Base-by-base conservation (phyloP, 2,329 filamentous ascomycete genomes). In the Colletotrichum higginsianum region DNA sequence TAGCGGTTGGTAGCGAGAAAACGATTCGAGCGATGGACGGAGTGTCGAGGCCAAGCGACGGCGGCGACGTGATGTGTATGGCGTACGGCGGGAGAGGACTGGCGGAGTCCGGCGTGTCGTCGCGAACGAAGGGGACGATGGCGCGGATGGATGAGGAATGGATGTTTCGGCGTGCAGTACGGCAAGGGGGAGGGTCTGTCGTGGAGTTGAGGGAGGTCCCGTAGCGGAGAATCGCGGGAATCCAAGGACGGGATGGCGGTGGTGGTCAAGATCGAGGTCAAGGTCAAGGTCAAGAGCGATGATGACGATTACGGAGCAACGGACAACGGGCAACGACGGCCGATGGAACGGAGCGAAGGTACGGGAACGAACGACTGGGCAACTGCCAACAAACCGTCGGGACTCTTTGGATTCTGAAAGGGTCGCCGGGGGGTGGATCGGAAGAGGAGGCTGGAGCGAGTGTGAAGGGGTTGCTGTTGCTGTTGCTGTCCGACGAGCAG, bases 371-470 rank as follows among this genome's bases (percentile, higher is more conserved):
- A 61, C 26, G 70, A 62, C 67, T 66, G 52, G 64, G 57, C 63
- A 61, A 38, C 35, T 38, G 35, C 35, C 35, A 38, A 35, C 21
- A 56, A 70, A 40, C 47, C 23, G 49, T 52, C 35, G 12, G 50
- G 53, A 56, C 53, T 56, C 26, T 40, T 13, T 38, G 52, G 35
- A 18, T 18, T 18, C 47, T 42, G 26, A 61, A 21, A 35, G 23
- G n/a, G 46, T 49, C 42, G 16, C n/a, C 26, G 26, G 9, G 61
- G 57, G 40, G 56, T 55, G 30, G 72, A 58, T 15, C 35, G 35
- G 35, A 53, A 52, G 71, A 72, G 71, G 69, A 72, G 71, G 67
- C 71, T 66, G 67, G 67, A 71, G 70, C 61, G 70, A 68, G 58
- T 44, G 68, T 52, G 68, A 53, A 52, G 9, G 35, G 35, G 35